Percentiles rank a stretch among this genome's conserved stretches.
phyloP scores from a whole-genome alignment of 495 filamentous ascomycete species.

The Trichocladium uniseriatum region DNA sequence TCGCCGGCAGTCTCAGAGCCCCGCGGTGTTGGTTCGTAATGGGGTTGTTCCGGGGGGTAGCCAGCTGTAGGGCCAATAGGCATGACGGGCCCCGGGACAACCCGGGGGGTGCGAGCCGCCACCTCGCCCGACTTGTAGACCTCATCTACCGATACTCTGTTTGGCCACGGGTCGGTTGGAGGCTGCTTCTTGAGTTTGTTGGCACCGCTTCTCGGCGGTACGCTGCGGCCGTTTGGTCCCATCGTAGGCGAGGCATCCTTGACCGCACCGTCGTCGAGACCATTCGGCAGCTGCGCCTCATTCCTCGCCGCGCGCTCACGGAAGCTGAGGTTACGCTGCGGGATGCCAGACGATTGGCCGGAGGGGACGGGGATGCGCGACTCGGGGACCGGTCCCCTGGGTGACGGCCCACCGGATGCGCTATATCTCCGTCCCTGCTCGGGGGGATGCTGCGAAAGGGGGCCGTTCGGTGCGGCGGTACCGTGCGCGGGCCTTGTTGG shows the following conservation, averaged over 20 bases:
- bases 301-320: slow-evolving; percentile 38
- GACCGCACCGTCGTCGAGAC: slow-evolving; percentile 15
- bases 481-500: slow-evolving; percentile 14
- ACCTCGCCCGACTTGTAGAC: slow-evolving; percentile 1
- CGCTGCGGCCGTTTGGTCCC: slow-evolving; percentile 18
- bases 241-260: slow-evolving; percentile 19
- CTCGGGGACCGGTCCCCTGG: slow-evolving; percentile 22
- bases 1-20: slow-evolving; percentile 1
- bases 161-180: slow-evolving; percentile 32
- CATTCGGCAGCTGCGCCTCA: slow-evolving; percentile 26
- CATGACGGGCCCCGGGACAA: background rate
- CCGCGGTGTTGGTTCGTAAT: background rate
- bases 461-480: slow-evolving; percentile 15
- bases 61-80: background rate
- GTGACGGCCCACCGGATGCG: slow-evolving; percentile 17
- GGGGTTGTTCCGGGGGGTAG: background rate
- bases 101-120: background rate
- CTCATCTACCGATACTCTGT: slow-evolving; percentile 25
- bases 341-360: slow-evolving; percentile 20
- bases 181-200: slow-evolving; percentile 43
- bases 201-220: slow-evolving; percentile 30
- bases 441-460: slow-evolving; percentile 29
- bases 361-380: slow-evolving; percentile 19
- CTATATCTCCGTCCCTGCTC: slow-evolving; percentile 27
- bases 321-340: slow-evolving; percentile 42